phyloP scores from a whole-genome alignment of 306 rosid species.

The Acacia melanoxylon region DNA sequence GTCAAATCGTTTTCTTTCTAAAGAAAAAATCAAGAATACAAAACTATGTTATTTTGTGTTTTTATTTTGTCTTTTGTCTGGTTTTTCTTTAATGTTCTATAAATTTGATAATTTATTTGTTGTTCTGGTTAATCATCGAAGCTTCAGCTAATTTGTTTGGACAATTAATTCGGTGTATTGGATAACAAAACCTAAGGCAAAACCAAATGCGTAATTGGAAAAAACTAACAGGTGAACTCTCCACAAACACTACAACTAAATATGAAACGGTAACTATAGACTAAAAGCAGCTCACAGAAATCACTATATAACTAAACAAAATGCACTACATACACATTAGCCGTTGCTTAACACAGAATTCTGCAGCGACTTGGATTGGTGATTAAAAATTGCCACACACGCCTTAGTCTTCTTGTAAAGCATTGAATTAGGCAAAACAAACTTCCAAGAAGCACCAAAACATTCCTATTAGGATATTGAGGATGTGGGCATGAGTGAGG shows the following conservation, averaged over 20 bases:
- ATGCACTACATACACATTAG: constrained; percentile 45
- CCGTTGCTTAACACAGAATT: constrained; percentile 31
- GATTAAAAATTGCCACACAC: constrained; percentile 31
- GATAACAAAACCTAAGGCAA: not conserved
- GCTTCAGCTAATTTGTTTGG: too few relatives aligned
- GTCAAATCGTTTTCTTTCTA: not conserved
- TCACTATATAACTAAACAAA: constrained; percentile 27
- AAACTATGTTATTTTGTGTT: not conserved
- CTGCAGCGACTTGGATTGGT: constrained; percentile 30
- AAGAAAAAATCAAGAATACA: not conserved
- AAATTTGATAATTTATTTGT: too few relatives aligned
- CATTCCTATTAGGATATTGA: constrained; percentile 3
- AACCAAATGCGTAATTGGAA: constrained; percentile 13
- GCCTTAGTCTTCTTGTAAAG: constrained; percentile 1
- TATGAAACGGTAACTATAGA: constrained; percentile 26
- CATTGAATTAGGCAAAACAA: constrained; percentile 16
- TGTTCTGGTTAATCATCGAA: not conserved
- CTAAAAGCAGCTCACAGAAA: constrained; percentile 29
- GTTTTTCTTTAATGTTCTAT: too few relatives aligned
- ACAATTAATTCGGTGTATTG: too few relatives aligned
- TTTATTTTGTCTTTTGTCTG: not conserved
- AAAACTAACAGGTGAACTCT: constrained; percentile 17
- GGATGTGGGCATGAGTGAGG: not conserved
- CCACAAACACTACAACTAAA: constrained; percentile 29
- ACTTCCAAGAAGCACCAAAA: constrained; percentile 25